These are phyloP conservation scores for Rostrohypoxylon terebratum DNA, from an alignment of 495 filamentous ascomycete genomes.

Conservation along the genomic window DNA sequence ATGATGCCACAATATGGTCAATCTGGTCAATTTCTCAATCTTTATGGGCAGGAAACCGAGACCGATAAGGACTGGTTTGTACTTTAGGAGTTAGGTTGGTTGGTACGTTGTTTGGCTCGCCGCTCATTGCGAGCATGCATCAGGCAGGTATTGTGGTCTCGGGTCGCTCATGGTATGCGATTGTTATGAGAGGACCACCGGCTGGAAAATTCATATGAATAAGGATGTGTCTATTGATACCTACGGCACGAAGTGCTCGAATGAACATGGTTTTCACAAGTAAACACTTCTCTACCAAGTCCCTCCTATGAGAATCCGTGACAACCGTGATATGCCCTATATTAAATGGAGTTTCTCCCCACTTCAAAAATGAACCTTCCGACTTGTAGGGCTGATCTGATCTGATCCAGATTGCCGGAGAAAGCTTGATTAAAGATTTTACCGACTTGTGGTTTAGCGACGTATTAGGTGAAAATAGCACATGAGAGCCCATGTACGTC, in stretches of 20 bases:
- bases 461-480: not conserved
- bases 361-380: not conserved
- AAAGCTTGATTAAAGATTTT: slow-evolving; percentile 11
- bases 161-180: slow-evolving; percentile 9
- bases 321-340: not conserved
- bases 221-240: slow-evolving; percentile 20
- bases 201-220: slow-evolving; percentile 26
- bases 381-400: slow-evolving; percentile 25
- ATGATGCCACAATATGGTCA: slow-evolving; percentile 5
- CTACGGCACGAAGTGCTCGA: slow-evolving; percentile 9
- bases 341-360: not conserved
- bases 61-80: slow-evolving; percentile 13
- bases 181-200: slow-evolving; percentile 13
- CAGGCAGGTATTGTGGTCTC: slow-evolving; percentile 2
- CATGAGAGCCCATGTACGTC: slow-evolving; percentile 22
- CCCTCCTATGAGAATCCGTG: not conserved
- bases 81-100: slow-evolving; percentile 35
- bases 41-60: slow-evolving; percentile 9
- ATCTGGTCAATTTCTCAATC: slow-evolving; percentile 12
- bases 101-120: slow-evolving; percentile 19
- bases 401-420: not conserved
- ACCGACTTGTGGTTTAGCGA: not conserved
- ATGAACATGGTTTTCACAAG: slow-evolving; percentile 25
- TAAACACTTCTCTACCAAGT: slow-evolving; percentile 3
- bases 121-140: slow-evolving; percentile 29